Percentiles rank a stretch among this genome's conserved stretches.
These are phyloP conservation scores for Apiospora aurea DNA, from an alignment of 2,329 filamentous ascomycete genomes.

Conservation along the genomic window DNA sequence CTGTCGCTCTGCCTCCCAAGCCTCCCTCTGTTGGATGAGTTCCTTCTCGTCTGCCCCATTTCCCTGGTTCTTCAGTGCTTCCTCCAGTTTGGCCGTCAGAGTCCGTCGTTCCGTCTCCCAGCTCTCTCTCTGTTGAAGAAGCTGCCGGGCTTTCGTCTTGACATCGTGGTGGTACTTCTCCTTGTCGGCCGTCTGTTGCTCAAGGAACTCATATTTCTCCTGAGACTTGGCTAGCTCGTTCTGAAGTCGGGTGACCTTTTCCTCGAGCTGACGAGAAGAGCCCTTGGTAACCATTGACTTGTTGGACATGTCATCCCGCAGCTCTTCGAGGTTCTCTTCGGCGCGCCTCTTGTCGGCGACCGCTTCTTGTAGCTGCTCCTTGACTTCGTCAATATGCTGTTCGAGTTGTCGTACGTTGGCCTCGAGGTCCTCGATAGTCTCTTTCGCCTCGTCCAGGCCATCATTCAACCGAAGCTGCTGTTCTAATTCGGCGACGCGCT, in stretches of 20 bases:
- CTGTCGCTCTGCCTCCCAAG: constrained; percentile 46
- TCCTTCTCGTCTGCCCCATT: constrained; percentile 55
- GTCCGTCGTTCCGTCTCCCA: constrained; percentile 48
- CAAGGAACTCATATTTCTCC: constrained; percentile 57
- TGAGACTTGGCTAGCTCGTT: constrained; percentile 65
- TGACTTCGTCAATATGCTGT: constrained; percentile 61
- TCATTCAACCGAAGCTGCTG: constrained; percentile 59
- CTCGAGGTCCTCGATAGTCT: constrained; percentile 66
- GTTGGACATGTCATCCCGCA: constrained; percentile 80
- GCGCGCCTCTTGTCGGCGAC: constrained; percentile 62
- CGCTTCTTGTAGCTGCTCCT: constrained; percentile 61
- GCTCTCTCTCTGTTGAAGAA: constrained; percentile 51
- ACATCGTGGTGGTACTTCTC: constrained; percentile 56
- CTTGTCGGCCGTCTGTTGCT: constrained; percentile 57
- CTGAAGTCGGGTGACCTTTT: constrained; percentile 71
- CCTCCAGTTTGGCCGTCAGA: constrained; percentile 58
- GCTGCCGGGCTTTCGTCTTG: constrained; percentile 51
- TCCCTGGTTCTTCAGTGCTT: constrained; percentile 58
- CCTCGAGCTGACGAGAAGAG: constrained; percentile 76
- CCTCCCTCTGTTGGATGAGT: constrained; percentile 51
- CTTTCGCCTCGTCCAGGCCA: constrained; percentile 62
- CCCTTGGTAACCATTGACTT: constrained; percentile 80
- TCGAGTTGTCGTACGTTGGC: constrained; percentile 60
- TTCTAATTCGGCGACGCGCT: constrained; percentile 61
- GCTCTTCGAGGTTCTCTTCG: constrained; percentile 66